Evolutionary conservation across 2,329 filamentous ascomycete genomes (phyloP).

Genomic region (Trichoderma pleuroti): DNA sequence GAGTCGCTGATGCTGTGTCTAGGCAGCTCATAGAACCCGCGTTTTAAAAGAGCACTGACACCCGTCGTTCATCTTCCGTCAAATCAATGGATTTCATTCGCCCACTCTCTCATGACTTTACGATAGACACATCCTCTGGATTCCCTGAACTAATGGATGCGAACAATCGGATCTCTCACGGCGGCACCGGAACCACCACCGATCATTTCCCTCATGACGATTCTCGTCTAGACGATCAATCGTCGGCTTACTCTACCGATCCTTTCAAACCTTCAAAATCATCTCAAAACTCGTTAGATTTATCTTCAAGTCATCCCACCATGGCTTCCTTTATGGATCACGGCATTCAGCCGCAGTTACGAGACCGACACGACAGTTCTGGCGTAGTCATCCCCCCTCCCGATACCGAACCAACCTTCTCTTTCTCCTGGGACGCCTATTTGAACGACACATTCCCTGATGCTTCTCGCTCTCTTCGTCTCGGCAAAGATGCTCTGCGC

Average conservation of each 20-base stretch:
- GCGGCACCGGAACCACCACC: constrained; percentile 23
- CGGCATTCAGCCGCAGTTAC: neutral
- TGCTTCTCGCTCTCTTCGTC: neutral
- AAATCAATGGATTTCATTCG: constrained; percentile 21
- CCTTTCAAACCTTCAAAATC: constrained; percentile 4
- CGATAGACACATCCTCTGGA: constrained; percentile 27
- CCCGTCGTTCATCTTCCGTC: constrained; percentile 24
- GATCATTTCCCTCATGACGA: constrained; percentile 32
- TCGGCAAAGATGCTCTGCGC: neutral
- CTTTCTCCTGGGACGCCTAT: constrained; percentile 22
- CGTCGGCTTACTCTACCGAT: constrained; percentile 19
- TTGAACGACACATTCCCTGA: constrained; percentile 20
- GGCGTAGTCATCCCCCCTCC: neutral
- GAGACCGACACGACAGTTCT: neutral
- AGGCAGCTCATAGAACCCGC: neutral
- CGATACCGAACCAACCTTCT: constrained; percentile 14
- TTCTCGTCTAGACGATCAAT: constrained; percentile 30
- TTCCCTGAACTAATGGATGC: constrained; percentile 29
- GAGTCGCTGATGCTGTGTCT: neutral
- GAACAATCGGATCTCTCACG: constrained; percentile 26
- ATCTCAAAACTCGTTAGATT: neutral
- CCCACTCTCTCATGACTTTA: constrained; percentile 27
- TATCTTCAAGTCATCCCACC: neutral
- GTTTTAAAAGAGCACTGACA: constrained; percentile 23
- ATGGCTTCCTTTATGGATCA: neutral